Percentiles rank a stretch among this genome's conserved stretches.
Evolutionary conservation across 495 filamentous ascomycete genomes (phyloP).

Genomic region (Aspergillus funiculosus): DNA sequence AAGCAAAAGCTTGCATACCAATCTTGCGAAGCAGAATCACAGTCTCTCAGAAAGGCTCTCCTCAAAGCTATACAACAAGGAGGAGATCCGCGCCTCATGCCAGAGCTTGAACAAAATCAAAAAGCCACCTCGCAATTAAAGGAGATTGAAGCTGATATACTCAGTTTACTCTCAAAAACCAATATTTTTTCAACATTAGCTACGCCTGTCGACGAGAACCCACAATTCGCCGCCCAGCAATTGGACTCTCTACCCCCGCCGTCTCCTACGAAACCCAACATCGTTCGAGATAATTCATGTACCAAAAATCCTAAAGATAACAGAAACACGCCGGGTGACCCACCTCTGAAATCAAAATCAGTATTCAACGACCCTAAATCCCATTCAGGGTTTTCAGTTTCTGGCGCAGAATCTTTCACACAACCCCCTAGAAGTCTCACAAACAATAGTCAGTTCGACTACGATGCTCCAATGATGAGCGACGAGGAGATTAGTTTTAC

Average conservation of each 20-base stretch:
- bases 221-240: background rate
- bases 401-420: background rate
- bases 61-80: conserved; percentile 35
- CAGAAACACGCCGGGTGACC: too few species aligned
- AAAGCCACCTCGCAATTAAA: conserved; percentile 32
- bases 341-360: too few species aligned
- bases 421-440: conserved; percentile 7
- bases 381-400: conserved; percentile 7
- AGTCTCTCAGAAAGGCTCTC: conserved; percentile 29
- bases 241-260: background rate
- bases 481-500: conserved; percentile 37
- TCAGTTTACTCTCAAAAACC: conserved; percentile 25
- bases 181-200: conserved; percentile 12
- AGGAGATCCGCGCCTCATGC: conserved; percentile 28
- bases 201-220: conserved; percentile 9
- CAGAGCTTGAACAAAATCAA: conserved; percentile 35
- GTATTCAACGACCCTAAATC: background rate
- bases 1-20: conserved; percentile 24
- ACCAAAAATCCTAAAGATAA: background rate
- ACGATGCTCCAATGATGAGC: conserved; percentile 17
- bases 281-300: background rate
- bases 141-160: conserved; percentile 29
- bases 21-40: conserved; percentile 24
- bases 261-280: background rate
- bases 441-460: conserved; percentile 12